A percentile compares a stretch with the other conserved stretches of the same genome.
These are phyloP conservation scores for Aspergillus sp. DNA, from an alignment of 2,329 filamentous ascomycete genomes.

Conservation along the genomic window DNA sequence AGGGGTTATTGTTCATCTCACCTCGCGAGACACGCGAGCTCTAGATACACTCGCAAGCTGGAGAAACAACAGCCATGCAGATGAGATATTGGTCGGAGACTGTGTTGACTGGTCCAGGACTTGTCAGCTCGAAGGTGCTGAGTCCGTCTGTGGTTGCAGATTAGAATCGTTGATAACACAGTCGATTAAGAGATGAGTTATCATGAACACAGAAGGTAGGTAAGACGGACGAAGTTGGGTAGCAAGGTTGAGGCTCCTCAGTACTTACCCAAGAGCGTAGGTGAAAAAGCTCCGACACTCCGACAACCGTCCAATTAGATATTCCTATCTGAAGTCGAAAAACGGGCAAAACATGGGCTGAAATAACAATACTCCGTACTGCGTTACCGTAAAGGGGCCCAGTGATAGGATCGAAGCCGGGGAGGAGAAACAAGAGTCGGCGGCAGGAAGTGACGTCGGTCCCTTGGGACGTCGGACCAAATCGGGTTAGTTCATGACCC, in stretches of 20 bases:
- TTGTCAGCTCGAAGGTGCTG: not conserved
- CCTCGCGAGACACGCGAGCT: constrained; percentile 13
- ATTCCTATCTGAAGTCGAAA: not conserved
- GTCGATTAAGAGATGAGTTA: not conserved
- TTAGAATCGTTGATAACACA: no score
- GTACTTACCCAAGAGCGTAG: constrained; percentile 15
- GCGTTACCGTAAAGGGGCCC: not conserved
- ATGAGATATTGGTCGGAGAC: constrained; percentile 5
- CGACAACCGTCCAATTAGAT: not conserved
- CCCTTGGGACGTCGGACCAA: constrained; percentile 4
- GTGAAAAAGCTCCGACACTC: constrained; percentile 1
- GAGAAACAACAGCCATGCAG: constrained; percentile 23
- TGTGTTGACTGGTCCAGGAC: no score
- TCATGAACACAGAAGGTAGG: constrained; percentile 4
- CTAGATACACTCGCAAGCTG: constrained; percentile 14
- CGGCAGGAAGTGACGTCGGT: constrained; percentile 22
- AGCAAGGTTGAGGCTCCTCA: constrained; percentile 12
- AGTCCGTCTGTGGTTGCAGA: no score
- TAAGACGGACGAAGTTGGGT: constrained; percentile 12
- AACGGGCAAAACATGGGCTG: no score
- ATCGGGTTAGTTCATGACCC: not conserved
- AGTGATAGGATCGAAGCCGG: not conserved
- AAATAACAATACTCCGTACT: no score
- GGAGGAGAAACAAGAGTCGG: not conserved
- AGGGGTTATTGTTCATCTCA: constrained; percentile 3